Base-by-base conservation (phyloP, 768 basidiomycete genomes). In the Ramaria rubella region DNA sequence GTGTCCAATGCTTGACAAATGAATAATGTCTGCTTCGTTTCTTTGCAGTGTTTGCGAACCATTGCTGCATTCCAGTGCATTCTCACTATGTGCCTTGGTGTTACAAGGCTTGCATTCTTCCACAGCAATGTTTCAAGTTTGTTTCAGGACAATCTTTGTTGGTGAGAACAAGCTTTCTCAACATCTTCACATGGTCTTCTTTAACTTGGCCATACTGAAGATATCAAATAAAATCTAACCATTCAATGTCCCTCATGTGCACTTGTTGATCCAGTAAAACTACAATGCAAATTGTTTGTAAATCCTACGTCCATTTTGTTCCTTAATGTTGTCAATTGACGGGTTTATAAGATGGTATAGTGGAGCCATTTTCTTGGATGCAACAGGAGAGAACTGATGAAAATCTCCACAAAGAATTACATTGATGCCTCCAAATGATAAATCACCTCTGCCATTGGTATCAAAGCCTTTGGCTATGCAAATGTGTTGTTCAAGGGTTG, bases 341-440 rank as follows among this genome's bases (percentile, higher is more conserved):
- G 26, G 33, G n/a, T 40, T 59, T 0, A 27, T 17, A 4, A 63
- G 57, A 6, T 59, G 34, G 46, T 59, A 71, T 6, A 72, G 63
- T 11, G 69, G 24, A 3, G 30, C 19, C 17, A 26, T 55, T 17
- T 66, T 68, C 5, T 24, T 21, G 1, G 59, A 51, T 4, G 52
- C 63, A 0, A 78, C 75, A 0, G 75, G 2, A 74, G 76, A 58
- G n/a, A 78, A 77, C 61, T 77, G 77, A 53, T 78, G 75, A 12
- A 76, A 68, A 49, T 77, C 74, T 0, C 77, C 77, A 21, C 63
- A 62, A 3, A 77, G 21, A 2, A 77, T 71, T 4, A 78, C 63
- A 53, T 71, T 74, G 53, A 76, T 62, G 0, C 74, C 71, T 17
- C 52, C 14, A 53, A 57, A 52, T 49, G 51, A 11, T 1, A 21